Evolutionary conservation across 1,139 yeast species (phyloP), one percentile per base, ranked within the genome.

Genomic region (Hyphopichia fennica): DNA sequence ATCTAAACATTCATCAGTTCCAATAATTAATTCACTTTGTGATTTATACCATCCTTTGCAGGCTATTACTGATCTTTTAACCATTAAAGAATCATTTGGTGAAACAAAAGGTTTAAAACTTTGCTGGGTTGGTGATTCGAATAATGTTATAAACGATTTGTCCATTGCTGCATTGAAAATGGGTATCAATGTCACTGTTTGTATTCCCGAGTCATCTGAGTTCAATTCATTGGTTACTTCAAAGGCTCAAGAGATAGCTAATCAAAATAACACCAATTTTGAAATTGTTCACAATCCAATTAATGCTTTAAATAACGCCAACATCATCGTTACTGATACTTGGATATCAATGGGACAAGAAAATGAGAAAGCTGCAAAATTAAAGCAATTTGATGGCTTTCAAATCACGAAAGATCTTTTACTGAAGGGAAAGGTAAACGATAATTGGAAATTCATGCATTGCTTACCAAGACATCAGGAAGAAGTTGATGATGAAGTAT

Each of bases 321-420:
- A 91, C 58, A 73, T 93, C 32, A 64, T 93, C 18, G 99, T 93
- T 39, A 93, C 99, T n/a, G 99, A 93, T 56, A 93, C 99, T 4
- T 93, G 96, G 84, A 82, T 93, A 30, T 91, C 98, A 1, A 93
- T 93, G 99, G 99, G 99, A 45, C 93, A 93, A 70, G 99, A 93
- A n/a, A 63, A 67, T 77, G 7, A 93, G 91, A 62, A 87, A 82
- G 52, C 72, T 63, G 37, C 71, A 75, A 45, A 91, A 50, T 70
- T 93, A 54, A 73, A 82, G 58, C 93, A 89, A 65, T 93, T 93
- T 62, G 76, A 72, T 7, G 96, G 96, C 1, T 93, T 83, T 72
- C 96, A 89, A 67, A 84, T 93, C 47, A 84, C 90, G 30, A 64
- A 72, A 27, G 82, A 81, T 31, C 72, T 91, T 72, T 79, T 87